Percentiles rank a stretch among this genome's conserved stretches.
Conservation (phyloP, 768 basidiomycete genomes). For the Trametes cingulata region DNA sequence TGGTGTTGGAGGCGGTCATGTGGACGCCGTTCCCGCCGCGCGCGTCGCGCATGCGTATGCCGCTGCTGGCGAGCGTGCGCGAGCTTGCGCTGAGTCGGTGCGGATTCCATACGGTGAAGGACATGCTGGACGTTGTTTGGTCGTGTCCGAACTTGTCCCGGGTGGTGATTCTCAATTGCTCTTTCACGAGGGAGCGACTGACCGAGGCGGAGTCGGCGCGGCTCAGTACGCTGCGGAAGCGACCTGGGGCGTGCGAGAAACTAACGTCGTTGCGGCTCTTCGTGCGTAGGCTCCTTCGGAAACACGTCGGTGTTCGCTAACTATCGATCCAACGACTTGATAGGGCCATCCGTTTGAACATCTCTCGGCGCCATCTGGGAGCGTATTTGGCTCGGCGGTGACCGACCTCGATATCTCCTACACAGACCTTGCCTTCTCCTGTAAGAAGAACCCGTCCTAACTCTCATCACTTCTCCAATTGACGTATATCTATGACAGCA, state of each 20-base stretch:
- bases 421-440: background rate
- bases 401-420: background rate
- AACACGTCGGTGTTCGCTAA: background rate
- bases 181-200: background rate
- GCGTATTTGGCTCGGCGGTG: background rate
- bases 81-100: background rate
- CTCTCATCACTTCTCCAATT: too few species aligned
- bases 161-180: background rate
- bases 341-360: background rate
- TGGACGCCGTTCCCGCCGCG: background rate
- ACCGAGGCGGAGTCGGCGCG: background rate
- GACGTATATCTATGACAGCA: background rate
- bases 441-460: background rate
- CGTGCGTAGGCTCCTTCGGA: background rate
- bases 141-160: background rate
- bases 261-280: background rate
- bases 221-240: background rate
- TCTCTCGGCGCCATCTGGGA: background rate
- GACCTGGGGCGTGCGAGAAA: background rate
- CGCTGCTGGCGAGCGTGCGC: background rate
- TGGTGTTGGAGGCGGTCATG: background rate
- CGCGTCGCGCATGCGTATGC: background rate
- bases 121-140: background rate
- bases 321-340: background rate
- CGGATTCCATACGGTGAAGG: background rate